Evolutionary conservation across 768 basidiomycete genomes (phyloP), one percentile per base, ranked within the genome.

Genomic region (Ramaria rubella): DNA sequence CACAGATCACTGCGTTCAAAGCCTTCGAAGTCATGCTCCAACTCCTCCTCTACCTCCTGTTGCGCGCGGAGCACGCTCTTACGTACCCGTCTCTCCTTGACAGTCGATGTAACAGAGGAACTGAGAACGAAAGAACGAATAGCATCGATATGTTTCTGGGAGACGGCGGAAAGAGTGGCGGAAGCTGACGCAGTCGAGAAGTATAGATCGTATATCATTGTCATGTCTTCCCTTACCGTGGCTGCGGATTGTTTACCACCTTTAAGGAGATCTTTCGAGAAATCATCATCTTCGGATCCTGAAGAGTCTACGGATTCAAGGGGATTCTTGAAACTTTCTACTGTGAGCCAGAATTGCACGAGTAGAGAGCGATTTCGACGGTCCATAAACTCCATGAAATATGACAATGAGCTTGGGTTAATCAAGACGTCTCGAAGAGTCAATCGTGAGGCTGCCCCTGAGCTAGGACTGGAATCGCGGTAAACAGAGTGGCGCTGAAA

Each of bases 321-420:
- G 0, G 96, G 96, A 62, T 95, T 92, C 72, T 97, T 97, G 79
- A 98, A 95, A 57, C 91, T 92, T 72, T 99, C 94, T 2, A 97
- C 90, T 0, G 93, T 92, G 1, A 98, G 75, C 95, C 95, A 98
- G 71, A 97, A 99, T 61, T 98, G 95, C 3, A 96, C 91, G 9
- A 92, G 81, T 12, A 90, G 65, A 12, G 94, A 89, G 29, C 87
- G 82, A 58, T 83, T 79, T 7, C 88, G 81, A 14, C 96, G 81
- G 62, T 98, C 96, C 91, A 97, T 94, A 64, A 91, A 96, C 73
- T 99, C 96, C 86, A 97, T 94, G 72, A 95, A 90, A 68, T 96
- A 95, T 2, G 90, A 92, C 2, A 98, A 78, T 0, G 93, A 92
- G 34, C 84, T 87, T 0, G 95, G 94, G 62, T 92, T 94, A 23